phyloP scores from a whole-genome alignment of 1,284 basidiomycete species.

The Anthracocystis setariae region DNA sequence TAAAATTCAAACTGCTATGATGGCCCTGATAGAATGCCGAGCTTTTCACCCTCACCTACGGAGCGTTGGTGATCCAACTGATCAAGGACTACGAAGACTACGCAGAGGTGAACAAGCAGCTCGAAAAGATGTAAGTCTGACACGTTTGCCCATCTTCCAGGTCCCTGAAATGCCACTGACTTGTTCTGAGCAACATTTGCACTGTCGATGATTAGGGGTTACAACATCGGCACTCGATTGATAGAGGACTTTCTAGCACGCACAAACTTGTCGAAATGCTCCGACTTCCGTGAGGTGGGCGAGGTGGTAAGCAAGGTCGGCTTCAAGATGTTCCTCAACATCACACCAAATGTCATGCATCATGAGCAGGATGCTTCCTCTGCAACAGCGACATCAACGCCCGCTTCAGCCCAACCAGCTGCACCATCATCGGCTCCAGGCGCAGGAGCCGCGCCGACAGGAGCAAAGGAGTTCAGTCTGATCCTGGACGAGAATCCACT shows the following conservation, averaged over 20 bases:
- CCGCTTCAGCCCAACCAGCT: slow-evolving; percentile 12
- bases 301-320: slow-evolving; percentile 75
- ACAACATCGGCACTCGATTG: slow-evolving; percentile 94
- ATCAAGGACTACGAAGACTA: slow-evolving; percentile 99
- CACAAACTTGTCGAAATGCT: slow-evolving; percentile 75
- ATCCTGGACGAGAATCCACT: slow-evolving; percentile 95
- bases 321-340: slow-evolving; percentile 98
- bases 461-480: slow-evolving; percentile 75
- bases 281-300: slow-evolving; percentile 88
- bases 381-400: slow-evolving; percentile 14
- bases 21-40: slow-evolving; percentile 78
- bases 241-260: slow-evolving; percentile 98
- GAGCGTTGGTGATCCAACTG: slow-evolving; percentile 95
- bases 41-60: slow-evolving; percentile 95
- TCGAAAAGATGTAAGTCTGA: slow-evolving; percentile 73
- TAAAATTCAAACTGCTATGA: too few relatives aligned
- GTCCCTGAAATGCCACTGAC: background rate
- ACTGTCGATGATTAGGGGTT: slow-evolving; percentile 77
- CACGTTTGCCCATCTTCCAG: background rate
- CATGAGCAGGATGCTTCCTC: slow-evolving; percentile 60
- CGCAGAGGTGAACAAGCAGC: slow-evolving; percentile 77
- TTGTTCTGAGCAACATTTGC: background rate
- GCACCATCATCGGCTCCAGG: slow-evolving; percentile 13
- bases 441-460: slow-evolving; percentile 1
- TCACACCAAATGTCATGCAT: slow-evolving; percentile 84